phyloP scores from a whole-genome alignment of 1,284 basidiomycete species.

The Moniliophthora roreri region DNA sequence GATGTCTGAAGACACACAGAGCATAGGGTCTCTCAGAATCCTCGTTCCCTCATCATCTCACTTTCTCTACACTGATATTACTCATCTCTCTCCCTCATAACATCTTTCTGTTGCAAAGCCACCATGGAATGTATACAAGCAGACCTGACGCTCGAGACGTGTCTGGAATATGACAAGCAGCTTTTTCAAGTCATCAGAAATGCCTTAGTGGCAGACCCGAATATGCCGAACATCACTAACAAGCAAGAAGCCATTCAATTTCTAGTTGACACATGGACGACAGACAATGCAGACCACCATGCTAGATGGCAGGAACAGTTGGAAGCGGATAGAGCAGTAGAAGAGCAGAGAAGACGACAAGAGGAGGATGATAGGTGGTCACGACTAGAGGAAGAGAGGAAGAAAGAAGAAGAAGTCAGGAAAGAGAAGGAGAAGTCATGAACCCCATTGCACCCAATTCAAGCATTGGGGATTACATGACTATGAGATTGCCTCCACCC shows the following conservation, averaged over 20 bases:
- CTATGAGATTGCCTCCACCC: slow-evolving; percentile 1
- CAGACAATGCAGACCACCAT: neutral
- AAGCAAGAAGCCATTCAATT: neutral
- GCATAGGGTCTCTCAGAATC: no score
- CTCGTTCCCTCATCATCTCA: neutral
- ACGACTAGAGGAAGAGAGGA: neutral
- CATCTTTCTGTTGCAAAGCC: no score
- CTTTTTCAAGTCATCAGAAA: neutral
- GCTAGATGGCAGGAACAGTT: neutral
- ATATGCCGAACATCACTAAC: neutral
- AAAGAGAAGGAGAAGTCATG: neutral
- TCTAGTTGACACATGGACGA: neutral
- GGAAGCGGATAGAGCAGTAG: neutral
- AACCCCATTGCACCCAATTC: neutral
- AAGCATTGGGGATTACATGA: neutral
- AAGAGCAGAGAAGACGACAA: neutral
- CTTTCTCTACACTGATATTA: no score
- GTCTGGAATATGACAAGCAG: neutral
- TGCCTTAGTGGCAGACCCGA: neutral
- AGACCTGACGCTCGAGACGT: neutral
- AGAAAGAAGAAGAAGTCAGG: neutral
- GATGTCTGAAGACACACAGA: no score
- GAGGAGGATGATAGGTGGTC: neutral
- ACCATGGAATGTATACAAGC: neutral
- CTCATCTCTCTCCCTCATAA: no score